Evolutionary conservation across 768 basidiomycete genomes (phyloP).

Genomic region (Pulveroboletus sp.): DNA sequence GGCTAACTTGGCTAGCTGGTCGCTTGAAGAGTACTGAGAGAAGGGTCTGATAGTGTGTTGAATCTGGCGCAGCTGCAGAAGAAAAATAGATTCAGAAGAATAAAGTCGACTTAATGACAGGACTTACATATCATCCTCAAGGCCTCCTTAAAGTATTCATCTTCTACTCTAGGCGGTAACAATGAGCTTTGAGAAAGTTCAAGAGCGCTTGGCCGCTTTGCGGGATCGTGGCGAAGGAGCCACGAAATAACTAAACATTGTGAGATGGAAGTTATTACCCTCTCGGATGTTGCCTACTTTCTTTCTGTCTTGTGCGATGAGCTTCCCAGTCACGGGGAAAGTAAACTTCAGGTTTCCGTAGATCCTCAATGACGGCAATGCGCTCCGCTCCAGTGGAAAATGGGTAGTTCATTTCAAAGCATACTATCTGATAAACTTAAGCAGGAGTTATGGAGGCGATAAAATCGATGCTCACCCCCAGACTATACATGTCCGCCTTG

Average conservation of each 20-base stretch:
- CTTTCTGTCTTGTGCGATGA: constrained; percentile 54
- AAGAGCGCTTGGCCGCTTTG: constrained; percentile 71
- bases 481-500: constrained; percentile 93
- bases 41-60: constrained; percentile 74
- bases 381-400: constrained; percentile 83
- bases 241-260: constrained; percentile 61
- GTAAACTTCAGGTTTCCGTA: constrained; percentile 65
- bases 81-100: background rate
- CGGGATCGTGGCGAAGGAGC: constrained; percentile 79
- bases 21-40: constrained; percentile 76
- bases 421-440: constrained; percentile 63
- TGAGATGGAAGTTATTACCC: constrained; percentile 3
- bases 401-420: constrained; percentile 93
- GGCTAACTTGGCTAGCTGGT: constrained; percentile 56
- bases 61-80: constrained; percentile 65
- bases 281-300: constrained; percentile 48
- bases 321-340: constrained; percentile 77
- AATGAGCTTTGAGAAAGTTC: constrained; percentile 77
- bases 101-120: background rate
- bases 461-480: constrained; percentile 58
- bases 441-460: background rate
- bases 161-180: constrained; percentile 72
- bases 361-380: constrained; percentile 72
- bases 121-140: constrained; percentile 66
- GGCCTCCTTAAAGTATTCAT: constrained; percentile 82